Conservation (phyloP, 2,329 filamentous ascomycete species). For the Lasiodiplodia sp. region DNA sequence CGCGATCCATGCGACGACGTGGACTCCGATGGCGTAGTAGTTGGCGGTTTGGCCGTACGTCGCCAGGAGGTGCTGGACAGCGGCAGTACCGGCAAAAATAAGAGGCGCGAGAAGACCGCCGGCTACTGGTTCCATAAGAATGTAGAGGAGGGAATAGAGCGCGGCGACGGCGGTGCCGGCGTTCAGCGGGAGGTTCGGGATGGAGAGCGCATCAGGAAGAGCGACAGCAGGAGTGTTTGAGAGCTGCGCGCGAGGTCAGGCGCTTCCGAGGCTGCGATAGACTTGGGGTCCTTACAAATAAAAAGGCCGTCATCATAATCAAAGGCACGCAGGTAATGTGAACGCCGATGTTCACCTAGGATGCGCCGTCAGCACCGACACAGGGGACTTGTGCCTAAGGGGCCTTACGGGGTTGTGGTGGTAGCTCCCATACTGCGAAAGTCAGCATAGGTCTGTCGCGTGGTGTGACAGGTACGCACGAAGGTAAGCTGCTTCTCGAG, state of each 20-base stretch:
- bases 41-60: constrained; percentile 67
- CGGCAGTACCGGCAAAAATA: constrained; percentile 76
- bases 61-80: constrained; percentile 75
- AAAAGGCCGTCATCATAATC: constrained; percentile 74
- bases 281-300: constrained; percentile 65
- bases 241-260: constrained; percentile 48
- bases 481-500: constrained; percentile 84
- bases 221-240: constrained; percentile 64
- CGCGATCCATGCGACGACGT: constrained; percentile 79
- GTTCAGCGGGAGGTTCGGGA: constrained; percentile 67
- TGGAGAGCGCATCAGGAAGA: constrained; percentile 60
- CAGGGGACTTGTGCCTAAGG: constrained; percentile 34
- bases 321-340: constrained; percentile 82
- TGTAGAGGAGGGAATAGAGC: constrained; percentile 79
- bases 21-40: constrained; percentile 67
- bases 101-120: constrained; percentile 79
- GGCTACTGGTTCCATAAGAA: constrained; percentile 93
- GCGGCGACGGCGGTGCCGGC: constrained; percentile 64
- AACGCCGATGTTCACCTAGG: constrained; percentile 75
- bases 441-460: constrained; percentile 14
- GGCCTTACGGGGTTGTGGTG: constrained; percentile 72
- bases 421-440: constrained; percentile 77
- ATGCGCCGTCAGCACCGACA: constrained; percentile 33
- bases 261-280: not conserved
- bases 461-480: constrained; percentile 60